These are phyloP conservation scores for Akanthomyces lecanii DNA, from an alignment of 2,329 filamentous ascomycete genomes.

Conservation along the genomic window DNA sequence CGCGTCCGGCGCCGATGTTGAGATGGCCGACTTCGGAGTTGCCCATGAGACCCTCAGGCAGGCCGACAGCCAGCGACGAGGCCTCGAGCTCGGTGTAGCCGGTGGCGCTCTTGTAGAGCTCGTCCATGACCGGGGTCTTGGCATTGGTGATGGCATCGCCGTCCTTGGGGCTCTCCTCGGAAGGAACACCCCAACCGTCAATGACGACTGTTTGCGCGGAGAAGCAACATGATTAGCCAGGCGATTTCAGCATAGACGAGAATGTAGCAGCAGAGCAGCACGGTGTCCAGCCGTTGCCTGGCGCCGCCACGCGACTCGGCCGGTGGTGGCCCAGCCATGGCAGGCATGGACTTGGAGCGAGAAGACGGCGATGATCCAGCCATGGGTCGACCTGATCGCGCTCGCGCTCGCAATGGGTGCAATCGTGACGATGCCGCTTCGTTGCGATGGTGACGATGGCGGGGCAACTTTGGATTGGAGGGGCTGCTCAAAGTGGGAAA, in stretches of 20 bases:
- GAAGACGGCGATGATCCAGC: neutral
- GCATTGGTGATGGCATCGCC: constrained; percentile 95
- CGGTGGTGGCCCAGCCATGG: constrained; percentile 9
- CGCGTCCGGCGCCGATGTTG: constrained; percentile 95
- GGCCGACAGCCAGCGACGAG: constrained; percentile 89
- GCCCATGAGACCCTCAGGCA: constrained; percentile 96
- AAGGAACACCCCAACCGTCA: constrained; percentile 94
- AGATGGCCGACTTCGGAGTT: constrained; percentile 98
- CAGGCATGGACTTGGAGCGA: constrained; percentile 1
- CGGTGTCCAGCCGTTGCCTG: constrained; percentile 46
- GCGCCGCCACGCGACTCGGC: constrained; percentile 44
- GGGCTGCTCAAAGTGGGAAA: constrained; percentile 25
- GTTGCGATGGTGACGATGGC: constrained; percentile 18
- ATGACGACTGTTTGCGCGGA: constrained; percentile 75
- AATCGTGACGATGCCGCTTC: constrained; percentile 11
- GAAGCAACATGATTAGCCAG: constrained; percentile 56
- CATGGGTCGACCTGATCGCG: neutral
- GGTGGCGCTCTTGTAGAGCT: constrained; percentile 74
- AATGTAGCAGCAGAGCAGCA: constrained; percentile 47
- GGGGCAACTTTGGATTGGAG: constrained; percentile 26
- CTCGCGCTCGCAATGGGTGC: neutral
- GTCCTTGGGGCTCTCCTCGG: constrained; percentile 72
- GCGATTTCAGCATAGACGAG: constrained; percentile 54
- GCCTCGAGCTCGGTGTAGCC: constrained; percentile 93
- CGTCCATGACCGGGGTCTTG: constrained; percentile 92